Evolutionary conservation across 2,329 filamentous ascomycete species (phyloP), one percentile per base, ranked within the genome.

Genomic region (Fusarium sp.): DNA sequence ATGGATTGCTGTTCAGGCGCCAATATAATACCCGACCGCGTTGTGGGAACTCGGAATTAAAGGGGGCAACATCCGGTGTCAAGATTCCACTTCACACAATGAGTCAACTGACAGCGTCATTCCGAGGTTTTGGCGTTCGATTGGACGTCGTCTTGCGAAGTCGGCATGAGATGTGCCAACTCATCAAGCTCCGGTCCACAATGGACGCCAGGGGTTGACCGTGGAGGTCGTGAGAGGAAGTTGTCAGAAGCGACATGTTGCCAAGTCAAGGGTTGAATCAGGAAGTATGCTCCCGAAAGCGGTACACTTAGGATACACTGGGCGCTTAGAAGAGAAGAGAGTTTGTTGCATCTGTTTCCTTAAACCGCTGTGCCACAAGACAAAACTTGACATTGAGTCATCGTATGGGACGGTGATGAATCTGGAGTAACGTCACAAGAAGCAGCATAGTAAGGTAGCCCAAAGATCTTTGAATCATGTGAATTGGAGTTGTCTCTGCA

Each of bases 401-500:
- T 27, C 22, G 20, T 22, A 47, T 22, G 42, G 42, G 25, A 18
- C 2, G 8, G 7, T 16, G 42, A 47, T 10, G 42, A 25, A 16
- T 10, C 13, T 50, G 16, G 20, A n/a, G 45, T 13, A 50, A 18
- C 9, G 18, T 35, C 31, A 57, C 31, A 25, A 25, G 13, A 20
- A 20, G 29, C 33, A 52, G 6, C 31, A 33, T 54, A 50, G 27
- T 31, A 31, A 25, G 36, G 25, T 20, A n/a, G 20, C 29, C 16
- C 40, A 33, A 10, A 25, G n/a, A 63, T 70, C 22, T 50, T 75
- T 66, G n/a, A 69, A 62, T 61, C 40, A 63, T 74, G 35, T 79
- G 75, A 70, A 79, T 78, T 77, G 77, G 75, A 78, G 75, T 76
- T 73, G 66, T 73, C 66, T 74, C 63, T 65, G 62, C 60, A 66